Evolutionary conservation across 2,329 filamentous ascomycete genomes (phyloP), one percentile per base, ranked within the genome.

Genomic region (Aureobasidium pullulans): DNA sequence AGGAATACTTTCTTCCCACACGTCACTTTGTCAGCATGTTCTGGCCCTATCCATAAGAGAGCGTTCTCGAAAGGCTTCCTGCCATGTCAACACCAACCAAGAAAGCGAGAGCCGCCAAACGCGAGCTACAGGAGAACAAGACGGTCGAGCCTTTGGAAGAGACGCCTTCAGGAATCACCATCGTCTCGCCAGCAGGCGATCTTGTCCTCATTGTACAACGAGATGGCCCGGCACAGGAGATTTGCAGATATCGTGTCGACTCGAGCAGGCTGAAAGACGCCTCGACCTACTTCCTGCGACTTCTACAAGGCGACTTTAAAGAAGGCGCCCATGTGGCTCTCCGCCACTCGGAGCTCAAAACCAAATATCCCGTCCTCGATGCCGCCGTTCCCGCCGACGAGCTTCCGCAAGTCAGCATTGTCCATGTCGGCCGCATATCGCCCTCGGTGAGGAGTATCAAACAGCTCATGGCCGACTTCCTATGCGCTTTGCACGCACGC

Each of bases 401-500:
- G 34, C 76, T 91, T n/a, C 87, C 88, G 2, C 77, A 78, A 68
- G 78, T 91, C 57, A 66, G 73, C 44, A 86, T 91, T 66, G 74
- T 79, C 1, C 84, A 90, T 66, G 82, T 90, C 34, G 88, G 89
- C 61, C 81, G 85, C 62, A 86, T 85, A 23, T 88, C 86, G 7
- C 76, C 82, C 10, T 79, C 81, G 7, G 81, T 87, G 36, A 84
- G 86, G 64, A 75, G 75, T 6, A 77, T 83, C n/a, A 62, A 64
- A 23, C 62, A 66, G 11, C 64, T 73, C 19, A 83, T 88, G 64
- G 80, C 79, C 50, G 88, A 90, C 68, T 82, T 91, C 65, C 73
- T 91, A 28, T 76, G 80, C 16, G 81, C 88, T 16, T 74, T 90
- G 16, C 88, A 91, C 68, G 79, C 79, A 23, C 73, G 74, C 49